Conservation (phyloP, 345 rosid genomes). For the Citrus cavaleriei region DNA sequence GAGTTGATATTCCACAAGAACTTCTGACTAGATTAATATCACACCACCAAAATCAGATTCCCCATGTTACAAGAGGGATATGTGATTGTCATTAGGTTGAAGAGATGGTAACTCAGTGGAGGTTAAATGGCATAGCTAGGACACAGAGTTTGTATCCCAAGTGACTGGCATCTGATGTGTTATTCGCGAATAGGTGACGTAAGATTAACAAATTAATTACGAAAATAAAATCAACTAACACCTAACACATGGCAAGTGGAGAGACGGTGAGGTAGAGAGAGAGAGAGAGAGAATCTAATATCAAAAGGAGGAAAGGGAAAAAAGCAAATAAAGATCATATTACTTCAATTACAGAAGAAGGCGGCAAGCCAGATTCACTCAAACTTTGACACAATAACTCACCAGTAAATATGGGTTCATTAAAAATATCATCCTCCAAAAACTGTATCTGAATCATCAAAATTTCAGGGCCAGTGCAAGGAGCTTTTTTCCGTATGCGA, state of each 20-base stretch:
- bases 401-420: constrained; percentile 70
- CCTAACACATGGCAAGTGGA: too few species aligned
- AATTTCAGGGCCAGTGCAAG: constrained; percentile 88
- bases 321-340: background rate
- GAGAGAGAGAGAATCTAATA: background rate
- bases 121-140: too few species aligned
- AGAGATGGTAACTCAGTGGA: background rate
- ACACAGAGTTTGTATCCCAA: too few species aligned
- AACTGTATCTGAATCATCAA: constrained; percentile 76
- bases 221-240: too few species aligned
- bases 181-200: too few species aligned
- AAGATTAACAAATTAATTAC: too few species aligned
- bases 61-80: background rate
- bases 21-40: background rate
- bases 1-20: background rate
- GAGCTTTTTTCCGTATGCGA: constrained; percentile 96
- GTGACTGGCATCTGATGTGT: too few species aligned
- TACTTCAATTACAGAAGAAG: background rate
- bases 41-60: background rate
- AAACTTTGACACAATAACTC: constrained; percentile 31
- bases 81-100: background rate
- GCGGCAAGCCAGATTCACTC: background rate
- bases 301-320: background rate
- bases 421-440: constrained; percentile 69
- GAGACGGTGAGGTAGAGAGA: too few species aligned